phyloP scores from a whole-genome alignment of 1,284 basidiomycete species.

The Flammula alnicola region DNA sequence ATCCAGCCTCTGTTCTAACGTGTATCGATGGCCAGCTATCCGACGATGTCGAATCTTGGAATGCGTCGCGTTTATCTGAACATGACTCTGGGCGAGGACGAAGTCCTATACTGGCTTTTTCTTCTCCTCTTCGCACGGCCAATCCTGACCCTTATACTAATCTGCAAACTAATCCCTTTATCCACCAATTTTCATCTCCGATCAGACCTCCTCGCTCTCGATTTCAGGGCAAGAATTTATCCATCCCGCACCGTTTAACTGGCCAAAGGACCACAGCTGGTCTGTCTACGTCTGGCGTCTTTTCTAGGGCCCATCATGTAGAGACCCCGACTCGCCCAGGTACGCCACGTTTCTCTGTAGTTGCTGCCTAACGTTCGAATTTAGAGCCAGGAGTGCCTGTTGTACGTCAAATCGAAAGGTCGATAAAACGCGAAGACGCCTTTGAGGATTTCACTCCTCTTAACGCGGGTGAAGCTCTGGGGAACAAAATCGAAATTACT shows the following conservation, averaged over 20 bases:
- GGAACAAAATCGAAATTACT: background rate
- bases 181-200: slow-evolving; percentile 4
- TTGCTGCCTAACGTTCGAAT: background rate
- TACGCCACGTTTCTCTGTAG: background rate
- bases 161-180: background rate
- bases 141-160: background rate
- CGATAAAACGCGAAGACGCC: slow-evolving; percentile 1
- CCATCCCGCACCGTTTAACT: background rate
- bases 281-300: background rate
- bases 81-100: background rate
- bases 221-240: too few species aligned
- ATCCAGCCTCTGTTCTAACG: background rate
- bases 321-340: background rate
- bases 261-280: background rate
- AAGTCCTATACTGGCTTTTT: slow-evolving; percentile 2
- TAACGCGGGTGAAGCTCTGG: too few species aligned
- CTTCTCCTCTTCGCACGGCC: slow-evolving; percentile 4
- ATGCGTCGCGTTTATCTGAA: background rate
- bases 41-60: background rate
- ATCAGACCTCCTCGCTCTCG: background rate
- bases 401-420: background rate
- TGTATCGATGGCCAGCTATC: background rate
- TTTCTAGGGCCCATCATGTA: background rate
- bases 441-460: background rate
- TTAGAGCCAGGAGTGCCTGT: background rate